A percentile compares a stretch with the other conserved stretches of the same genome.
Evolutionary conservation across 441 rosid genomes (phyloP).

Genomic region (Gossypium davidsonii): DNA sequence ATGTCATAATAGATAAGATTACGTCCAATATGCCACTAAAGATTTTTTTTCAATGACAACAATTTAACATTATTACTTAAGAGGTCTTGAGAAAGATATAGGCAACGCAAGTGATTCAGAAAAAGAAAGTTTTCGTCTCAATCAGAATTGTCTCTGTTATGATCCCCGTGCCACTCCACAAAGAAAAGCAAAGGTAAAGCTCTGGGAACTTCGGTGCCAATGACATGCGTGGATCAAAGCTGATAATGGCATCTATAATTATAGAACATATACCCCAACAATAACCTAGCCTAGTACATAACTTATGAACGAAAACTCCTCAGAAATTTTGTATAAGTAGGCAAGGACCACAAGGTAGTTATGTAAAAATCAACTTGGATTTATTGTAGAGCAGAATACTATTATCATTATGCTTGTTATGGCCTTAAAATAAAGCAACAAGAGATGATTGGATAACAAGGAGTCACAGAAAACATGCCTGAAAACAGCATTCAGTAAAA

Average conservation of each 20-base stretch:
- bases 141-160: background rate
- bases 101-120: background rate
- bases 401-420: background rate
- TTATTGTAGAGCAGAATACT: background rate
- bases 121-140: background rate
- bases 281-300: background rate
- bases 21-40: background rate
- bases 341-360: background rate
- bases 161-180: background rate
- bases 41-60: background rate
- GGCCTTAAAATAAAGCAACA: slow-evolving; percentile 2
- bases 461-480: background rate
- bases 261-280: background rate
- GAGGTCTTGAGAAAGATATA: background rate
- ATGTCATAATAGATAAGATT: background rate
- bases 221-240: background rate
- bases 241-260: background rate
- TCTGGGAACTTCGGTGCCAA: background rate
- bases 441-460: background rate
- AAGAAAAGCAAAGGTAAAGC: background rate
- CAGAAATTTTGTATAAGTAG: background rate
- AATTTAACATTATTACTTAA: background rate
- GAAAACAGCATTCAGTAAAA: background rate
- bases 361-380: background rate
- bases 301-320: background rate